Conservation (phyloP, 1,284 basidiomycete genomes). For the Schizophyllum commune region DNA sequence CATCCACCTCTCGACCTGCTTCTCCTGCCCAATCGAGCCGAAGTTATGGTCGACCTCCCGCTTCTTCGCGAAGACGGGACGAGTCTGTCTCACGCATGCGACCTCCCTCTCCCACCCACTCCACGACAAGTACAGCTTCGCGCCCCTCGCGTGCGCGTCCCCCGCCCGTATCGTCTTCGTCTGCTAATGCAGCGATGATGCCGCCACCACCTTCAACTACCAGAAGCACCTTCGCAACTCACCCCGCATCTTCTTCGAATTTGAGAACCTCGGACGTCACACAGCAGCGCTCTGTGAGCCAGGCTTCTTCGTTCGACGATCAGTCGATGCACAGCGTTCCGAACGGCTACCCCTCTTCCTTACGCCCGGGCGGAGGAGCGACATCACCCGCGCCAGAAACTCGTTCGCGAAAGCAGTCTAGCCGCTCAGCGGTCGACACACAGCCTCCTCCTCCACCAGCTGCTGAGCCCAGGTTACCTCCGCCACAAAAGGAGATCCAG, state of each 20-base stretch:
- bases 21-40: constrained; percentile 26
- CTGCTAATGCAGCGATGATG: background rate
- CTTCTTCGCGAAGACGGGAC: background rate
- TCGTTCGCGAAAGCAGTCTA: constrained; percentile 8
- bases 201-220: constrained; percentile 9
- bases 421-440: constrained; percentile 4
- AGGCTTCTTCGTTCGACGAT: background rate
- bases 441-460: background rate
- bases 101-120: constrained; percentile 2
- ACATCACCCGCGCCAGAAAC: constrained; percentile 5
- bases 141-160: background rate
- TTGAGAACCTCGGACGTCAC: background rate
- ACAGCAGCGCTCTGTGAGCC: background rate
- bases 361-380: constrained; percentile 1
- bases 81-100: background rate
- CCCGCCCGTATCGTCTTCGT: background rate
- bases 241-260: background rate
- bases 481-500: background rate
- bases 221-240: constrained; percentile 5
- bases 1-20: constrained; percentile 23
- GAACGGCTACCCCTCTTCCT: background rate
- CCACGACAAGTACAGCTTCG: background rate
- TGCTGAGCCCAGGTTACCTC: background rate
- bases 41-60: constrained; percentile 8
- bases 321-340: background rate